These are phyloP conservation scores for Pisolithus orientalis DNA, from an alignment of 768 basidiomycete genomes.

Conservation along the genomic window DNA sequence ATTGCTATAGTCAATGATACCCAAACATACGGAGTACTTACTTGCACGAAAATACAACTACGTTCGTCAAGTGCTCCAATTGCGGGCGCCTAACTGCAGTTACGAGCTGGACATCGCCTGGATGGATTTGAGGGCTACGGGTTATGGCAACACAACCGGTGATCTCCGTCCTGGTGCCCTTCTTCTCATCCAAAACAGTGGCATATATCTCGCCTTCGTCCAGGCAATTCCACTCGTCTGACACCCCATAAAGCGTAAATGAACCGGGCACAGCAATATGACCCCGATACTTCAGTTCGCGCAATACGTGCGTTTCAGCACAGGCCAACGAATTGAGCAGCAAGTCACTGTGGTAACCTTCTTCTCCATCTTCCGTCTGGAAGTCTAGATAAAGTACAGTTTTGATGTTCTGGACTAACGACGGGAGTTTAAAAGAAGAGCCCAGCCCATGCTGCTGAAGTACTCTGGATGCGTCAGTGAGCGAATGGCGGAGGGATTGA, in stretches of 20 bases:
- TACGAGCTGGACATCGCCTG: constrained; percentile 40
- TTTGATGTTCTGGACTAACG: constrained; percentile 33
- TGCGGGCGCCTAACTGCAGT: constrained; percentile 36
- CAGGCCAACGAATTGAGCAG: constrained; percentile 32
- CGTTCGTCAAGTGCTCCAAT: constrained; percentile 36
- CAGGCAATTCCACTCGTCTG: constrained; percentile 44
- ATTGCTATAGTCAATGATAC: background rate
- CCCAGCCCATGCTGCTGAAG: constrained; percentile 42
- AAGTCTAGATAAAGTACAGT: constrained; percentile 27
- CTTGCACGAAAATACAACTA: constrained; percentile 48
- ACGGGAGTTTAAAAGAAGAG: constrained; percentile 38
- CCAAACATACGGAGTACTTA: constrained; percentile 11
- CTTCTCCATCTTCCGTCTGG: constrained; percentile 9
- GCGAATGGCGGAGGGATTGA: constrained; percentile 26
- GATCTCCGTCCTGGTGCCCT: constrained; percentile 18
- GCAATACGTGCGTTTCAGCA: constrained; percentile 39
- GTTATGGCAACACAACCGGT: constrained; percentile 39
- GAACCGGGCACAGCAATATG: constrained; percentile 45
- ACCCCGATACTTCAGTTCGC: constrained; percentile 46
- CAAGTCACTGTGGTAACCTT: constrained; percentile 25
- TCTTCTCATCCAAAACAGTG: constrained; percentile 29
- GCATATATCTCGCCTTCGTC: constrained; percentile 44
- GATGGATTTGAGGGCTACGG: constrained; percentile 49
- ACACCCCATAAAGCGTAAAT: constrained; percentile 47
- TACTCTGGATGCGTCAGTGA: constrained; percentile 31